Evolutionary conservation across 345 rosid genomes (phyloP).

Genomic region (Fremontodendron californicum): DNA sequence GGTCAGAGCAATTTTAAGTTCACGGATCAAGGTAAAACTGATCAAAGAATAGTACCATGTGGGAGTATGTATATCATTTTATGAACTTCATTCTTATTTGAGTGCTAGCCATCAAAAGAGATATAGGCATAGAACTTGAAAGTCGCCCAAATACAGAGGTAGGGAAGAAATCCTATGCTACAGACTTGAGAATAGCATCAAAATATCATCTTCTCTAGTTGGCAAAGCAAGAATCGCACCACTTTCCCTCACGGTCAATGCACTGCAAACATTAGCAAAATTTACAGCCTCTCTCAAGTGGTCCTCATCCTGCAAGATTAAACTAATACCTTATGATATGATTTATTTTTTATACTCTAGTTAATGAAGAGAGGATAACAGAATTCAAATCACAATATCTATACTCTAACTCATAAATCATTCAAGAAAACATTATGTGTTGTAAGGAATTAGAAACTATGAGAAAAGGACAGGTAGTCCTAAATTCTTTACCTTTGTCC

Average conservation of each 20-base stretch:
- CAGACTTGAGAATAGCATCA: conserved; percentile 41
- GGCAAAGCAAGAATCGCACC: conserved; percentile 95
- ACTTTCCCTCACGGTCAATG: conserved; percentile 77
- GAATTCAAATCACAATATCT: not conserved
- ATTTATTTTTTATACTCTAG: not conserved
- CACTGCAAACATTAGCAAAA: conserved; percentile 91
- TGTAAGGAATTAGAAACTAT: not conserved
- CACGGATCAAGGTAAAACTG: not conserved
- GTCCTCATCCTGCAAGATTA: conserved; percentile 52
- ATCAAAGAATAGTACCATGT: not conserved
- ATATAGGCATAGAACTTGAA: not conserved
- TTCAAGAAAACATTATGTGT: not conserved
- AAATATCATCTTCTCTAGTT: conserved; percentile 59
- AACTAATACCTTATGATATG: not conserved
- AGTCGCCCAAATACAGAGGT: not conserved
- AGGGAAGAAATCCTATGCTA: conserved; percentile 19
- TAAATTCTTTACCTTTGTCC: not conserved
- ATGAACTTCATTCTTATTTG: not conserved
- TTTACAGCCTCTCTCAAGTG: conserved; percentile 60
- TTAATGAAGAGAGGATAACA: not conserved
- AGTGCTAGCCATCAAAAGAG: not conserved
- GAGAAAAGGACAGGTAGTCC: not conserved
- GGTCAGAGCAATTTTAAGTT: not conserved
- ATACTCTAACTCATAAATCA: not conserved
- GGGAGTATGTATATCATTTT: not conserved